Base-by-base conservation (phyloP, 331 rosid genomes). In the Pyrus hybrid region DNA sequence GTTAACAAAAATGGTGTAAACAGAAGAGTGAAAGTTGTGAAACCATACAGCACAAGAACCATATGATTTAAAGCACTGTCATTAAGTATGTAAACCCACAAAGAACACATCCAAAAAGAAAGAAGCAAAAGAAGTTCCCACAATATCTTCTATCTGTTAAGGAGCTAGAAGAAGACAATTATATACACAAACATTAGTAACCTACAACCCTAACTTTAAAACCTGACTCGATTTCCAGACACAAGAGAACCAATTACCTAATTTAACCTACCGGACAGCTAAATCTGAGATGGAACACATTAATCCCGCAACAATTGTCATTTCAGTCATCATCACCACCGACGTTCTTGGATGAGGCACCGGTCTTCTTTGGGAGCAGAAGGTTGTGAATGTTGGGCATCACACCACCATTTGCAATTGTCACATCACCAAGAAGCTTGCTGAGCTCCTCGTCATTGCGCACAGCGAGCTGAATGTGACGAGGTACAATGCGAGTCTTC, bases 321-420 rank as follows among this genome's bases (percentile, higher is more conserved):
- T 35, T 41, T 17, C 4, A 84, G 26, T 93, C 97, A 5, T 93
- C 96, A 1, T 93, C 98, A 25, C 78, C 93, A 1, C 76, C 91
- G 1, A 90, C 76, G 3, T 76, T 84, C 85, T 93, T 93, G 1
- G 97, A 90, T 1, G 97, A 84, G 3, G 81, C 22, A 0, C 98
- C 96, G 0, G 92, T 5, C 82, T 93, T 93, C 91, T 93, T 93
- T 0, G 98, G 98, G 18, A 93, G 93, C 2, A 93, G 85, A 6
- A 93, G 81, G 67, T 91, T 93, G 81, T 93, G 98, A 72, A 93
- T 93, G 81, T 93, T 93, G 16, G 98, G 98, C 98, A 93, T 93
- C 4, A 93, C 97, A 77, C 98, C 98, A 2, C 98, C 97, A 13
- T 93, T 93, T 1, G 98, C 97, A 5, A 93, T 93, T 0, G 98